A percentile compares a stretch with the other conserved stretches of the same genome.
Conservation (phyloP, 441 rosid species). For the Sinapis alba region DNA sequence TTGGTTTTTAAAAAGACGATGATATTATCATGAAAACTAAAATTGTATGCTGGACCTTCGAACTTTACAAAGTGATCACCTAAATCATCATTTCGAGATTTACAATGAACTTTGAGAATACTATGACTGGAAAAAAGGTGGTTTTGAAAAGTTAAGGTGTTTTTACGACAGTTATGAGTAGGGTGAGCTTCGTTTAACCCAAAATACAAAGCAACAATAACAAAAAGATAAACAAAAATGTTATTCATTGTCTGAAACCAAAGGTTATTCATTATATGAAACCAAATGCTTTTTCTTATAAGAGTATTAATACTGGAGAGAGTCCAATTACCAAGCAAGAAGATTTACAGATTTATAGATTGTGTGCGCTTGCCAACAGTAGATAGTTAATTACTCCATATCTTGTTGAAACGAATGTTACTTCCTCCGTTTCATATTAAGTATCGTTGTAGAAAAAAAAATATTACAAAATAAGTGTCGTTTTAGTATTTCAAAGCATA, state of each 20-base stretch:
- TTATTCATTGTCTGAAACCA: background rate
- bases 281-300: too few relatives aligned
- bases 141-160: background rate
- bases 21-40: background rate
- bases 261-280: background rate
- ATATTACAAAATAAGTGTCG: too few relatives aligned
- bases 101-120: background rate
- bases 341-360: background rate
- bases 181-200: background rate
- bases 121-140: background rate
- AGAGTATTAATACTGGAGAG: background rate
- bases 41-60: slow-evolving; percentile 2
- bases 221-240: background rate
- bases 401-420: background rate
- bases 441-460: too few relatives aligned
- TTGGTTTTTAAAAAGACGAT: background rate
- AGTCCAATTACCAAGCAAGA: background rate
- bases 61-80: background rate
- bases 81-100: background rate
- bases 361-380: background rate
- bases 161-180: background rate
- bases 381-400: background rate
- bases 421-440: too few relatives aligned
- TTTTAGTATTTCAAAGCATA: too few relatives aligned
- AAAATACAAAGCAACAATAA: background rate